Conservation (phyloP, 352 stramenopile species). For the Bremia lactucae region DNA sequence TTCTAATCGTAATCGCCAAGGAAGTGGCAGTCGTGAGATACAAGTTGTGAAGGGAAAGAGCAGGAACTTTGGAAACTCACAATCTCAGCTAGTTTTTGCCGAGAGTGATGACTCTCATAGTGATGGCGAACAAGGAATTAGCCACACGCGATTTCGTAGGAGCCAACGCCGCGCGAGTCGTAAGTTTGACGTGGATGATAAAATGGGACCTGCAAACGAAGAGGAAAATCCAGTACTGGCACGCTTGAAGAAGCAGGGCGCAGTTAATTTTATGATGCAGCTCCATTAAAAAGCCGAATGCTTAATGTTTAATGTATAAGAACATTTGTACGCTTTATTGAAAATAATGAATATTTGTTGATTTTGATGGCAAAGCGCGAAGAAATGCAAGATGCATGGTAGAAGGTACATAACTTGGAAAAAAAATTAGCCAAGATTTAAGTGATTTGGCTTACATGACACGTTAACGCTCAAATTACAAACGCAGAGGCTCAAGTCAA, state of each 20-base stretch:
- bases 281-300: conserved; percentile 20
- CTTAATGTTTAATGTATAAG: neutral
- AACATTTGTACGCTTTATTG: neutral
- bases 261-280: conserved; percentile 78
- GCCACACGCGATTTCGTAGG: conserved; percentile 21
- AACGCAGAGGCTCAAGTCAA: conserved; percentile 47
- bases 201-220: conserved; percentile 12
- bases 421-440: neutral
- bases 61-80: conserved; percentile 9
- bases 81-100: conserved; percentile 21
- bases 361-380: conserved; percentile 37
- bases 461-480: conserved; percentile 7
- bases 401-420: conserved; percentile 61
- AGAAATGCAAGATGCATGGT: conserved; percentile 55
- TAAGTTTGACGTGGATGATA: conserved; percentile 39
- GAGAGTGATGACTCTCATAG: conserved; percentile 19
- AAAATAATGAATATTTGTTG: neutral
- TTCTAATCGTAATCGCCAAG: conserved; percentile 14
- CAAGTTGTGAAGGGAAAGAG: conserved; percentile 9
- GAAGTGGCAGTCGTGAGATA: conserved; percentile 16
- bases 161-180: conserved; percentile 33
- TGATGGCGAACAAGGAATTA: conserved; percentile 18
- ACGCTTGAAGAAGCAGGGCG: conserved; percentile 68
- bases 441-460: neutral
- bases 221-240: conserved; percentile 64